phyloP scores from a whole-genome alignment of 805 yeast species.

The Candida stauntonica region DNA sequence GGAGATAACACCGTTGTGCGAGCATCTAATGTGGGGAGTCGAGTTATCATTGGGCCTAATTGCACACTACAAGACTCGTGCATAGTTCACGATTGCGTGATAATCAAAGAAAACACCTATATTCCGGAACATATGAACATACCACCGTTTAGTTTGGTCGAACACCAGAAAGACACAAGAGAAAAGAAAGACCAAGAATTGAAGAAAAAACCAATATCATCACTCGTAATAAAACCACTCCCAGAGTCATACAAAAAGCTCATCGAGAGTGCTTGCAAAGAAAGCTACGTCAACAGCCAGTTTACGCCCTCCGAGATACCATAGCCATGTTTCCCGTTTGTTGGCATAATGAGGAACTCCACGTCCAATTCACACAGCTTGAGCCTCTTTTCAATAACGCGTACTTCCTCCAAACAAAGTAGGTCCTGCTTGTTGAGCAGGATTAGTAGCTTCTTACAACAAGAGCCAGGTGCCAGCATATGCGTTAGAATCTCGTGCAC shows the following conservation, averaged over 20 bases:
- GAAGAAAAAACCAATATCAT: no score
- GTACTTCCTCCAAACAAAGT: conserved; percentile 1
- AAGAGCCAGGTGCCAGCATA: conserved; percentile 4
- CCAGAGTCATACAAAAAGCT: conserved; percentile 28
- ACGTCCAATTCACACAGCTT: conserved; percentile 6
- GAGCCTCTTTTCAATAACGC: conserved; percentile 15
- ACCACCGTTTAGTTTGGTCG: conserved; percentile 50
- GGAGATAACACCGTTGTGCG: conserved; percentile 33
- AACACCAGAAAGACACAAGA: neutral
- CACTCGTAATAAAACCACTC: conserved; percentile 16
- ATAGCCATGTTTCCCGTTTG: conserved; percentile 15
- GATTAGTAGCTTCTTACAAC: conserved; percentile 17
- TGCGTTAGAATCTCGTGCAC: conserved; percentile 6
- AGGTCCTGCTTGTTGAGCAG: conserved; percentile 22
- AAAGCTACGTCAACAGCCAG: conserved; percentile 25
- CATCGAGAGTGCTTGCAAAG: conserved; percentile 23
- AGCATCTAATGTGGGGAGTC: conserved; percentile 41
- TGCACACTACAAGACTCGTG: conserved; percentile 36
- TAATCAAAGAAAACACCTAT: conserved; percentile 37
- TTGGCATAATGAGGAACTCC: conserved; percentile 19
- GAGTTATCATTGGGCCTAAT: conserved; percentile 42
- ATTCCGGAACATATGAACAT: conserved; percentile 41
- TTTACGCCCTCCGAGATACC: conserved; percentile 27
- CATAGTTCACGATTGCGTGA: conserved; percentile 48
- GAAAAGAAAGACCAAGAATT: conserved; percentile 1